Evolutionary conservation across 257 asterid species (phyloP).

Genomic region (Verbena officinalis): DNA sequence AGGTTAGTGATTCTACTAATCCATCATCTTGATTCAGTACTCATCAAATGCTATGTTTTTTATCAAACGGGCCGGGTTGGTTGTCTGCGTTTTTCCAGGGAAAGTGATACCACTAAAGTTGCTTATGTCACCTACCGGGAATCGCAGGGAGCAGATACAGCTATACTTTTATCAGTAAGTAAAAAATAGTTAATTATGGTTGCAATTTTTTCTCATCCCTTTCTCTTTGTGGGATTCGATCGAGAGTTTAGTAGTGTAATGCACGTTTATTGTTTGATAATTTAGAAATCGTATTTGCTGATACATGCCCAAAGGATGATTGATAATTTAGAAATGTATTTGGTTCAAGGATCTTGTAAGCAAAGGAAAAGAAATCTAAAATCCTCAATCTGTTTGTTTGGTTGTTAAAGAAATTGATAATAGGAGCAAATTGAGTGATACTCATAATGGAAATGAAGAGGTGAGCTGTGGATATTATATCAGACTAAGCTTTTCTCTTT

Average conservation of each 20-base stretch:
- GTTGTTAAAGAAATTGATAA: no score
- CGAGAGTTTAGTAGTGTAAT: not conserved
- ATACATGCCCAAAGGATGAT: no score
- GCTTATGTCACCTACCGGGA: slow-evolving; percentile 47
- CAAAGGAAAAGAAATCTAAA: no score
- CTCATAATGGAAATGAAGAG: no score
- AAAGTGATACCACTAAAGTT: slow-evolving; percentile 39
- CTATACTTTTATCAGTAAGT: slow-evolving; percentile 57
- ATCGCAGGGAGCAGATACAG: slow-evolving; percentile 60
- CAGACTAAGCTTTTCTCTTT: no score
- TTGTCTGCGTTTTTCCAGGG: slow-evolving; percentile 35
- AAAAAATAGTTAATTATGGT: not conserved
- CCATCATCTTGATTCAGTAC: not conserved
- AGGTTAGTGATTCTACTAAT: slow-evolving; percentile 39
- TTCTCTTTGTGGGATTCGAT: not conserved
- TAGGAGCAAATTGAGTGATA: no score
- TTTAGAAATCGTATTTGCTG: no score
- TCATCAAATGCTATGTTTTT: not conserved
- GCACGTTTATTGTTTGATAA: not conserved
- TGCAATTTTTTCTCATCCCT: not conserved
- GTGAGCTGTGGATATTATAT: no score
- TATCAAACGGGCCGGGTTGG: not conserved
- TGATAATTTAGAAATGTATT: no score
- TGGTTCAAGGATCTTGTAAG: no score
- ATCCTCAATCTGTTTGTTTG: no score